phyloP scores from a whole-genome alignment of 805 yeast genomes.

The Starmerella bombicola region DNA sequence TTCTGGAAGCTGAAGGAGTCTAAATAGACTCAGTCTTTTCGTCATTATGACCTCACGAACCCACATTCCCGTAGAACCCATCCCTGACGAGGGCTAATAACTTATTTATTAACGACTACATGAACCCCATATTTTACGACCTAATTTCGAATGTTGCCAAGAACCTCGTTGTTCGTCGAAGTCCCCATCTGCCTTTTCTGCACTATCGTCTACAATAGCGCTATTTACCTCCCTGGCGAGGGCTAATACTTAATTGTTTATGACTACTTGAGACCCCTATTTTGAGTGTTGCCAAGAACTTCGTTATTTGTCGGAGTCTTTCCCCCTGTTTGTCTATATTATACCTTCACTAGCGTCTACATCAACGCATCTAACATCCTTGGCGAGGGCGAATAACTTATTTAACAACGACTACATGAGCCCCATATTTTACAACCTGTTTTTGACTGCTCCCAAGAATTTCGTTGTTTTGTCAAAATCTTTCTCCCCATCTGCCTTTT shows the following conservation, averaged over 20 bases:
- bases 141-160: too few species aligned
- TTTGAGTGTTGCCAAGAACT: too few species aligned
- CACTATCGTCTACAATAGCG: not conserved
- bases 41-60: too few species aligned
- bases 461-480: too few species aligned
- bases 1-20: conserved; percentile 5
- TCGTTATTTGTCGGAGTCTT: too few species aligned
- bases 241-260: not conserved
- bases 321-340: not conserved
- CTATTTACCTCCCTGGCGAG: not conserved
- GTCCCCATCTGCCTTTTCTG: not conserved
- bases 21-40: not conserved
- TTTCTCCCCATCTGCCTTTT: not conserved
- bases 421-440: too few species aligned
- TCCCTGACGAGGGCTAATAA: not conserved
- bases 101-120: too few species aligned
- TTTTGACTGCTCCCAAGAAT: too few species aligned
- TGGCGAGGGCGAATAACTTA: not conserved
- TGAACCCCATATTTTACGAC: too few species aligned
- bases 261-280: too few species aligned
- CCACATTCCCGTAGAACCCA: not conserved
- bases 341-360: not conserved
- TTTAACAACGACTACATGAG: too few species aligned
- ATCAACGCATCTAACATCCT: not conserved
- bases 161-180: too few species aligned